Evolutionary conservation across 2,329 filamentous ascomycete species (phyloP), one percentile per base, ranked within the genome.

Genomic region (Cyphellophora attinorum): DNA sequence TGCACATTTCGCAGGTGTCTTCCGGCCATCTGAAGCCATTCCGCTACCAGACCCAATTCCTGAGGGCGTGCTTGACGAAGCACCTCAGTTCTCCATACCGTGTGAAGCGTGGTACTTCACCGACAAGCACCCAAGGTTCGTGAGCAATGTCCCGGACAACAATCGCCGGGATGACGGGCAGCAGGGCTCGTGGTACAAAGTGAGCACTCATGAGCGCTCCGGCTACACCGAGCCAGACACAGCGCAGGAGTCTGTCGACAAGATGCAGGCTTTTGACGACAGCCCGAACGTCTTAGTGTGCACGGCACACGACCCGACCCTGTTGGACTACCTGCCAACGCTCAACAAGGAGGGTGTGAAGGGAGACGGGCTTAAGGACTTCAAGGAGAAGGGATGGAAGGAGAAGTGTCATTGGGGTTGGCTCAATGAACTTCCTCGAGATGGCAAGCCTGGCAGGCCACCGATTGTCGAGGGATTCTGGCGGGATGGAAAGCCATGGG

Each of bases 1-100:
- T 4, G 61, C 56, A 19, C 66, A 70, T 38, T 60, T 68, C 34
- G 51, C 50, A 1, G 54, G 53, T 3, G 42, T 46, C 5, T 44
- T 59, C 16, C 38, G 57, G 16, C 55, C 55, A 4, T 51, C 42
- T 4, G 28, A 41, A 33, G 42, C 47, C 18, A 29, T 45, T 10
- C 51, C 54, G 6, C 35, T 57, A 4, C 53, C 53, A 4, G 31
- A 44, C 30, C 18, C 32, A 6, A 30, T 25, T 4, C 36, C 31
- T 2, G 16, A 17, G 13, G 19, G 29, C 12, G 32, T 41, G 13
- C 35, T 41, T 10, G 39, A 41, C 18, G 8, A 14, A 45, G 5
- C 29, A 13, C 17, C 5, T 18, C 16, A 13, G 11, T 23, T 27
- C 13, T 27, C 28, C 13, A 2, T 19, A 5, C 48, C 45, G 2